phyloP scores from a whole-genome alignment of 2,329 filamentous ascomycete genomes.

The Arachnopeziza araneosa region DNA sequence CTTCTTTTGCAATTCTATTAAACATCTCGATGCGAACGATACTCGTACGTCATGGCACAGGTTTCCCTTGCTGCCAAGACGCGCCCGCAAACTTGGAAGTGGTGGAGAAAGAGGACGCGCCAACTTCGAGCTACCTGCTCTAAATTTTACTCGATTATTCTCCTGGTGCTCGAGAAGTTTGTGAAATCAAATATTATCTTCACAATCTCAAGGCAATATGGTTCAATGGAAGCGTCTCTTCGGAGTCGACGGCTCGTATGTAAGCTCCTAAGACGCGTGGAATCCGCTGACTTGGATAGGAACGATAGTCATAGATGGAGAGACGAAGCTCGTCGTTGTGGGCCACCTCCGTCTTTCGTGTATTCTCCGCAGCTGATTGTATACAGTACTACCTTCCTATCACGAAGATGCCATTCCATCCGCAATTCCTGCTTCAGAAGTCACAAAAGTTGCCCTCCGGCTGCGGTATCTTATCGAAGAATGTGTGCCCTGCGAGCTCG shows the following conservation, averaged over 20 bases:
- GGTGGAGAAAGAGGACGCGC: neutral
- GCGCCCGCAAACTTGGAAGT: neutral
- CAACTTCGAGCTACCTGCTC: neutral
- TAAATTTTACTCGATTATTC: neutral
- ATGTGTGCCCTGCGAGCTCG: conserved; percentile 84
- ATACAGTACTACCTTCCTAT: neutral
- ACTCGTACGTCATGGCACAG: neutral
- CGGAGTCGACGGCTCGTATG: conserved; percentile 25
- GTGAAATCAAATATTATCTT: neutral
- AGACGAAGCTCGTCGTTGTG: conserved; percentile 27
- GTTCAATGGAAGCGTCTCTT: conserved; percentile 30
- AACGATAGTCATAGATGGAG: conserved; percentile 24
- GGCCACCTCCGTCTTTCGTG: neutral
- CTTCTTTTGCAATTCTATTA: neutral
- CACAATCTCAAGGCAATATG: conserved; percentile 7
- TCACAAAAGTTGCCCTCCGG: conserved; percentile 84
- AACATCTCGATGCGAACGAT: neutral
- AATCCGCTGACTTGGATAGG: conserved; percentile 6
- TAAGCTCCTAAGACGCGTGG: conserved; percentile 2
- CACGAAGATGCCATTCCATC: conserved; percentile 54
- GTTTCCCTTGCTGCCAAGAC: neutral
- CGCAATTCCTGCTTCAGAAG: conserved; percentile 68
- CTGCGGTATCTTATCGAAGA: conserved; percentile 88
- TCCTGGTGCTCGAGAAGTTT: neutral
- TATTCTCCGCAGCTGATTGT: neutral